Base-by-base conservation (phyloP, 2,329 filamentous ascomycete genomes). In the Talaromyces sp. region DNA sequence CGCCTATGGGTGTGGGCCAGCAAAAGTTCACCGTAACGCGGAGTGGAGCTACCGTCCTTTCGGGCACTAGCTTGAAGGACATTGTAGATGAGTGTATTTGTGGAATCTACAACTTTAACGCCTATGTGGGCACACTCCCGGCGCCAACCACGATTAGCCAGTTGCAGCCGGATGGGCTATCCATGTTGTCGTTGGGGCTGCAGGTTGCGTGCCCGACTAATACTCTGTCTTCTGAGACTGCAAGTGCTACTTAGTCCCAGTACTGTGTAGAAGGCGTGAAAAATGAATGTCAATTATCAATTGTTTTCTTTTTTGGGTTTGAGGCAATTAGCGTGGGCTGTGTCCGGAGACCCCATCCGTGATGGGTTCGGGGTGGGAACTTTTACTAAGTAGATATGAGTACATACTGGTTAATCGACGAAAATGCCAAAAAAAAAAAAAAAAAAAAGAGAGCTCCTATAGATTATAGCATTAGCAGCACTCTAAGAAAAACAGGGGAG, bases 51-150 rank as follows among this genome's bases (percentile, higher is more conserved):
- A 73, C 67, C 0, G 71, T 82, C 3, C 55, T 83, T 4, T 72
- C 72, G 11, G 79, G 73, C 6, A 78, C 75, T 0, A 79, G 80
- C 9, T 64, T 77, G n/a, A 80, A 79, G 67, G 74, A 82, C 35
- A 76, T 84, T 33, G 69, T 72, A 1, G 68, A 78, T 37, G 68
- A 68, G 14, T 84, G 82, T 60, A 66, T 75, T 16, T 83, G 64
- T 39, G 67, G 81, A 3, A 70, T 82, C 44, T 82, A 82, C 71
- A 83, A 83, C 67, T 83, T 79, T 70, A 84, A 84, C 52, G 75
- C 79, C 13, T 83, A 80, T 55, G 79, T 82, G 0, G 81, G 81
- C 13, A 78, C 73, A 1, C 68, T 83, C 3, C 79, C 80, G 20
- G 60, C 65, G 13, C 62, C 63, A 45, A 29, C 54, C 17, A 55